Evolutionary conservation across 1,284 basidiomycete species (phyloP).

Genomic region (Ceratobasidium sp.): DNA sequence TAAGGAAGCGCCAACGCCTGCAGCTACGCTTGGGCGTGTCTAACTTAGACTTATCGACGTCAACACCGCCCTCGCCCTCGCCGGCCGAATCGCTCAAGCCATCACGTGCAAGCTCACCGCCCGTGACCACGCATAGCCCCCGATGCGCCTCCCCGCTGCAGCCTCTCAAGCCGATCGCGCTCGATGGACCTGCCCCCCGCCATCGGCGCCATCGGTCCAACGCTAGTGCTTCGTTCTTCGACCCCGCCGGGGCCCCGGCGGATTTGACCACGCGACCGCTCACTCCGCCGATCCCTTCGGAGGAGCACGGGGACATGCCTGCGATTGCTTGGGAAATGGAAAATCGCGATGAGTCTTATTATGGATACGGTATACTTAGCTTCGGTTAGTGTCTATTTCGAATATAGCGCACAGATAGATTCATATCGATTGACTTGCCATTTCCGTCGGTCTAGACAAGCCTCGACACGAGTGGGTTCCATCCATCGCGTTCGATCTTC

Average conservation of each 20-base stretch:
- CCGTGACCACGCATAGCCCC: slow-evolving; percentile 9
- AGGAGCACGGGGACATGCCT: slow-evolving; percentile 15
- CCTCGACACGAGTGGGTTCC: slow-evolving; percentile 42
- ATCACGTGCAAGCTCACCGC: background rate
- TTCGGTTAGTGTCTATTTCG: slow-evolving; percentile 24
- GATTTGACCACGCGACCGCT: slow-evolving; percentile 17
- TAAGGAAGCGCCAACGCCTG: slow-evolving; percentile 40
- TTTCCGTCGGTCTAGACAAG: slow-evolving; percentile 22
- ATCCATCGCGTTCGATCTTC: slow-evolving; percentile 36
- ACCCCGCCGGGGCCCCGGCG: slow-evolving; percentile 7
- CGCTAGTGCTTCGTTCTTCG: slow-evolving; percentile 39
- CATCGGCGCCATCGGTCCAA: slow-evolving; percentile 42
- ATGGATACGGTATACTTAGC: slow-evolving; percentile 45
- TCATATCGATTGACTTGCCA: slow-evolving; percentile 2
- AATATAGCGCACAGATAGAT: background rate
- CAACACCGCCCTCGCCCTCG: slow-evolving; percentile 31
- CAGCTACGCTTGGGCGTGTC: slow-evolving; percentile 21
- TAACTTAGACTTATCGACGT: slow-evolving; percentile 24
- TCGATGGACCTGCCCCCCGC: slow-evolving; percentile 18
- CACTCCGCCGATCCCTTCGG: slow-evolving; percentile 17
- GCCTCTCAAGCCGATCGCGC: slow-evolving; percentile 21
- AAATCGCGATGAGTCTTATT: slow-evolving; percentile 32
- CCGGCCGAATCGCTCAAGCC: slow-evolving; percentile 36
- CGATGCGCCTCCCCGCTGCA: slow-evolving; percentile 16
- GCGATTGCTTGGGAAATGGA: slow-evolving; percentile 36